Base-by-base conservation (phyloP, 495 filamentous ascomycete genomes). In the Penicillium cataractarum region DNA sequence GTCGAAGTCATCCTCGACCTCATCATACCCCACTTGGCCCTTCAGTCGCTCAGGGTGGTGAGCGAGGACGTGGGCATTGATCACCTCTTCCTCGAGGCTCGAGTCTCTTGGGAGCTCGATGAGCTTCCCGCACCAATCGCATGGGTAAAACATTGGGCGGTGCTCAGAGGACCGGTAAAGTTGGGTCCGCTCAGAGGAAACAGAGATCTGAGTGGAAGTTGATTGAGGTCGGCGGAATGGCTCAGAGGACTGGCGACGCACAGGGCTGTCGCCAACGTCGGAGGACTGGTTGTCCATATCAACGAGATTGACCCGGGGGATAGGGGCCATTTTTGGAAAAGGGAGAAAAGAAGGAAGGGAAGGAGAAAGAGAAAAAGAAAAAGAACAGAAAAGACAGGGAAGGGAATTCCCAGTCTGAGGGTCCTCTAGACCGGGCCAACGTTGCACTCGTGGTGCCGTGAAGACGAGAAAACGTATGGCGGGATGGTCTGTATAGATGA, bases 221-320 rank as follows among this genome's bases (percentile, higher is more conserved):
- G 74, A 76, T 26, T 63, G 73, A 24, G 72, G 66, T n/a, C n/a
- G n/a, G 48, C 75, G 74, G 35, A 75, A 61, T 50, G 75, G 76
- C 51, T 82, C 79, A 65, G 79, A 80, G 65, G 79, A 77, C 66
- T 78, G 76, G 66, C 76, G 76, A 71, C 72, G 76, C 65, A 78
- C 58, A 21, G 76, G 73, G 57, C 76, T 76, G 62, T 73, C 71
- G 42, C 65, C 75, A 62, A 79, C 64, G 57, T 76, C 74, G 15
- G 78, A 78, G 58, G 75, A 77, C 71, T 69, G 78, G 46, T 76
- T 75, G 59, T 79, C 76, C 64, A 69, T 63, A 26, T 77, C 76
- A 50, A 75, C 42, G 0, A 52, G 49, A 62, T 82, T 74, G 51
- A 64, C 70, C 42, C 76, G 71, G 49, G 74, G 67, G 54, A 76